These are phyloP conservation scores for Cordyceps cateniannulata DNA, from an alignment of 2,329 filamentous ascomycete species.

Conservation along the genomic window DNA sequence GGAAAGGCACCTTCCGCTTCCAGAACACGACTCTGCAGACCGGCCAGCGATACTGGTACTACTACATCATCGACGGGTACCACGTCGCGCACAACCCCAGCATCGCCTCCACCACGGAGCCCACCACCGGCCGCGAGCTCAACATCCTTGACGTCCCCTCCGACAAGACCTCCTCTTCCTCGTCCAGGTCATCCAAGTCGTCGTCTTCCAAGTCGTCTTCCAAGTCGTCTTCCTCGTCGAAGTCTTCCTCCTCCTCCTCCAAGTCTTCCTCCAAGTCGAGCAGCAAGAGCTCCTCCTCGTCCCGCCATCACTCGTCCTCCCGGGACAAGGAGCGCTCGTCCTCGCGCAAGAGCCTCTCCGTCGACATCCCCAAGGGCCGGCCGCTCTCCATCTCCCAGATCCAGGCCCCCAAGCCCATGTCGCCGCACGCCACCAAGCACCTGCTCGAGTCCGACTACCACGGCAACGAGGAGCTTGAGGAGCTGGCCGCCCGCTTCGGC, in stretches of 20 bases:
- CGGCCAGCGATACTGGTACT: conserved; percentile 98
- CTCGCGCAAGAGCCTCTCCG: conserved; percentile 43
- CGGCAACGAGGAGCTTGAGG: conserved; percentile 65
- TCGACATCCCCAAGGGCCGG: conserved; percentile 80
- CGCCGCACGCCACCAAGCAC: conserved; percentile 79
- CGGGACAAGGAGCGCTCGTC: conserved; percentile 34
- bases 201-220: conserved; percentile 41
- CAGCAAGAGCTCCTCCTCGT: conserved; percentile 32
- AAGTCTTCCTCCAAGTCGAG: conserved; percentile 34
- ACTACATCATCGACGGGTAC: conserved; percentile 99
- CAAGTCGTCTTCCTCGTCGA: conserved; percentile 32
- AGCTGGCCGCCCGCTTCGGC: conserved; percentile 70
- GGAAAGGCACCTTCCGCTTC: conserved; percentile 96
- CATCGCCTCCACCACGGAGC: conserved; percentile 82
- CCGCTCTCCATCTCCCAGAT: conserved; percentile 85
- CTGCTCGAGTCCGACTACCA: conserved; percentile 79
- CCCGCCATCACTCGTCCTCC: conserved; percentile 38
- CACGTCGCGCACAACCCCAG: conserved; percentile 95
- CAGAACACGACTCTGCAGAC: conserved; percentile 78
- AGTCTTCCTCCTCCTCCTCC: conserved; percentile 27
- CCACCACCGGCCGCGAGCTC: conserved; percentile 91
- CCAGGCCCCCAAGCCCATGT: conserved; percentile 81
- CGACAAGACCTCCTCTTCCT: conserved; percentile 28
- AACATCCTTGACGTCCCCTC: conserved; percentile 93
- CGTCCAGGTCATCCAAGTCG: conserved; percentile 30